Evolutionary conservation across 257 asterid species (phyloP), one percentile per base, ranked within the genome.

Genomic region (Ajuga chamaepitys): DNA sequence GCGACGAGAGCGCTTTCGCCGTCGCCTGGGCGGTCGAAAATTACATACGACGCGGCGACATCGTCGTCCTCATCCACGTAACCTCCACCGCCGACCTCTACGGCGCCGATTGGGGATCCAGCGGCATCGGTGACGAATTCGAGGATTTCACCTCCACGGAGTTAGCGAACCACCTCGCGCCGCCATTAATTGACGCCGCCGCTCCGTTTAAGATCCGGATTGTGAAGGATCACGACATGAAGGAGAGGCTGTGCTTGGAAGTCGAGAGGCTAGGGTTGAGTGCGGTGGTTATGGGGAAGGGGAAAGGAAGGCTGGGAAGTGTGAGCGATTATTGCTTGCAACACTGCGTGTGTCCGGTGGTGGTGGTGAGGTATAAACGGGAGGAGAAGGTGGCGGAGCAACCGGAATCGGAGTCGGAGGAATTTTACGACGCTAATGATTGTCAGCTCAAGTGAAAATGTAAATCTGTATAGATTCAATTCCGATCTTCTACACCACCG

Each of bases 271-370:
- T 81, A 6, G 83, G 85, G 3, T 62, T 81, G 75, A 81, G 83
- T 26, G 75, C 76, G 7, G 74, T 84, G 74, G 81, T 84, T 18
- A 84, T 74, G 70, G 90, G 90, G 52, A 81, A 70, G 85, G 41
- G 87, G 90, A 14, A 57, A 64, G 24, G 13, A 79, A 73, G n/a
- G 58, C 84, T 84, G n/a, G 90, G 90, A 44, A 84, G 90, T 42
- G 90, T 84, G 54, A 84, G 90, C 20, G 85, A 81, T 67, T 84
- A 84, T 16, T 83, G 89, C 16, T 86, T 83, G 62, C 79, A 70
- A n/a, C 82, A 83, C 38, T 83, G 89, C 24, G 67, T 74, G 50
- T 83, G 86, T 32, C 86, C 89, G 8, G 89, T 83, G 48, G 86
- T 83, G 64, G 83, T 80, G 32, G 83, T 83, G 32, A 76, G 89